Evolutionary conservation across 345 rosid species (phyloP), one percentile per base, ranked within the genome.

Genomic region (Angophora floribunda): DNA sequence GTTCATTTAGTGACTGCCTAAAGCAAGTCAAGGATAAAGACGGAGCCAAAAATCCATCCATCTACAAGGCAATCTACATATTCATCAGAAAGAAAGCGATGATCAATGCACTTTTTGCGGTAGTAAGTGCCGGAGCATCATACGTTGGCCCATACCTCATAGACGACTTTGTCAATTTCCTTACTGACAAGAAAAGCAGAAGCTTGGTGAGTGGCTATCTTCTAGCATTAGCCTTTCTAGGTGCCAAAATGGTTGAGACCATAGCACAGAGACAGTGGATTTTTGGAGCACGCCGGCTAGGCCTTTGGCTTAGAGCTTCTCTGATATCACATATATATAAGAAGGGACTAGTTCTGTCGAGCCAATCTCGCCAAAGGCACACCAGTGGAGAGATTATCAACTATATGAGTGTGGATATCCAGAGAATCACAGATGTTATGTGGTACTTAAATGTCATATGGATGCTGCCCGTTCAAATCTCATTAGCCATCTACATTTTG

Each of bases 351-450:
- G 87, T 92, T 67, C 90, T 97, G 87, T 97, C 99, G 3, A 93
- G 96, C 88, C 95, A 88, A n/a, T 95, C 99, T 47, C 94, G 98
- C 47, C 99, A 95, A 92, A 92, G 95, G 89, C 96, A 91, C 92
- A 92, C 96, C 7, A 96, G 97, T 36, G 99, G 99, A 87, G 98
- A 97, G 93, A 95, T 97, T 92, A 96, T 97, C 90, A 97, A 97
- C 94, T 92, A 92, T 87, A 95, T 97, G 99, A 96, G 97, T 84
- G 99, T 96, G 26, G 99, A 97, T 89, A 92, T 96, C 92, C 96
- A 95, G 88, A 92, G 99, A 88, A 92, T 97, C 86, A 92, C 97
- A 24, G 97, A 95, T 89, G 93, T 96, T 89, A 93, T 95, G 41
- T 96, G 96, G 96, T 97, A 94, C 92, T 82, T 95, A 47, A 95